These are phyloP conservation scores for Chimonanthus praecox DNA, from an alignment of 164 flowering plant species.

Conservation along the genomic window DNA sequence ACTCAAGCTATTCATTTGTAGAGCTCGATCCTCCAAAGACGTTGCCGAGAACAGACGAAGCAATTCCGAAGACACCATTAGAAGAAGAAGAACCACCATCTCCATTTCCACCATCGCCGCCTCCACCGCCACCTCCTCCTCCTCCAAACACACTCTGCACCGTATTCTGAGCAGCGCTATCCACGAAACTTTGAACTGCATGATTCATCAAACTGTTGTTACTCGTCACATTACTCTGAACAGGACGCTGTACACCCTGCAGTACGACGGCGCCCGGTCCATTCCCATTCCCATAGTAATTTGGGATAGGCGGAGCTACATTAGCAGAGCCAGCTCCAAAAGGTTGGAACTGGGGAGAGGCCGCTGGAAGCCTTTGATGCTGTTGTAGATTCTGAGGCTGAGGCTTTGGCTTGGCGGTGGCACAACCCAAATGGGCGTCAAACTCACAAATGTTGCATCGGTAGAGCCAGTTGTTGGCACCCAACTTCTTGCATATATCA, in stretches of 20 bases:
- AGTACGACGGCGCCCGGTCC: not conserved
- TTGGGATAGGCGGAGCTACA: not conserved
- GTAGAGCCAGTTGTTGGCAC: constrained; percentile 33
- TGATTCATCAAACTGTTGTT: constrained; percentile 6
- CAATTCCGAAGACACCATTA: constrained; percentile 5
- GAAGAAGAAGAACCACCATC: not conserved
- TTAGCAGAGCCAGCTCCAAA: not conserved
- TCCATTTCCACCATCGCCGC: constrained; percentile 6
- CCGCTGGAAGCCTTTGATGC: not conserved
- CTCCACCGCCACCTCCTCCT: constrained; percentile 8
- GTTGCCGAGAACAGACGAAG: not conserved
- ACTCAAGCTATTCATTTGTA: not conserved
- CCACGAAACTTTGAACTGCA: not conserved
- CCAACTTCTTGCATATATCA: constrained; percentile 24
- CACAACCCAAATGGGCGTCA: constrained; percentile 38
- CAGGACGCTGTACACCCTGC: not conserved
- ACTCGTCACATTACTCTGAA: not conserved
- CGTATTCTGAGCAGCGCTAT: constrained; percentile 5
- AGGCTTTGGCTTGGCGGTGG: constrained; percentile 11
- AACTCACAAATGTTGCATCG: constrained; percentile 32
- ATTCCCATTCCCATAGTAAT: not conserved
- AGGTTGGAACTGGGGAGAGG: not conserved
- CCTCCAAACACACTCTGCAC: constrained; percentile 6
- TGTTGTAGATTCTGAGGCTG: not conserved
- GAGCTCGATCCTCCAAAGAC: not conserved